Base-by-base conservation (phyloP, 345 rosid species). In the Gossypium raimondii region DNA sequence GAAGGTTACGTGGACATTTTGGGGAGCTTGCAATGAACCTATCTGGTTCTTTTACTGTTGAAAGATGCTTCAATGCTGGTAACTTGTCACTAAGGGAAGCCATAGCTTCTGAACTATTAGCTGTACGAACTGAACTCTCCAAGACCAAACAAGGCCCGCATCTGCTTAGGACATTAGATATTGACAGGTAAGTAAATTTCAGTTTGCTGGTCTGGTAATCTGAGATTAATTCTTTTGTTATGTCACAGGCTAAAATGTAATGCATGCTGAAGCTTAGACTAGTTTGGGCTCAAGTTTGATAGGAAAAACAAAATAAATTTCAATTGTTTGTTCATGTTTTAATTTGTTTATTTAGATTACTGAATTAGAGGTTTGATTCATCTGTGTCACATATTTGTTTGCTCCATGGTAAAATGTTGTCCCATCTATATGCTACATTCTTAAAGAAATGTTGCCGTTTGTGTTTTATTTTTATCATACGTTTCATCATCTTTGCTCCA, bases 41-140 rank as follows among this genome's bases (percentile, higher is more conserved):
- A 1, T 91, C 97, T 13, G 93, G 98, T 77, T 91, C 95, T 76
- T 94, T 91, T 79, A 89, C 93, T 9, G 87, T 94, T 73, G 97
- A 92, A 74, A 94, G 86, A 81, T 92, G 98, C 83, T 92, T 92
- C 56, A 47, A 76, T 74, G 90, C 87, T 60, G 80, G 95, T 86
- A 90, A 88, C 76, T 58, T 86, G 79, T 85, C 97, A 45, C 78
- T 88, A 59, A 86, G 86, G 79, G 97, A 92, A 81, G 80, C 86
- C 77, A 86, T 94, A 80, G 97, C 89, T 68, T 77, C 85, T 44
- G 98, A 94, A 77, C 74, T 94, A 74, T 78, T 84, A 81, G 84
- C 84, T 52, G 91, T 88, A 78, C 87, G 62, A 78, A 73, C 69
- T 72, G 95, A 84, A 80, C 85, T 92, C 74, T 86, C 84, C 41